Conservation (phyloP, 345 rosid genomes). For the Crucihimalaya himalaica region DNA sequence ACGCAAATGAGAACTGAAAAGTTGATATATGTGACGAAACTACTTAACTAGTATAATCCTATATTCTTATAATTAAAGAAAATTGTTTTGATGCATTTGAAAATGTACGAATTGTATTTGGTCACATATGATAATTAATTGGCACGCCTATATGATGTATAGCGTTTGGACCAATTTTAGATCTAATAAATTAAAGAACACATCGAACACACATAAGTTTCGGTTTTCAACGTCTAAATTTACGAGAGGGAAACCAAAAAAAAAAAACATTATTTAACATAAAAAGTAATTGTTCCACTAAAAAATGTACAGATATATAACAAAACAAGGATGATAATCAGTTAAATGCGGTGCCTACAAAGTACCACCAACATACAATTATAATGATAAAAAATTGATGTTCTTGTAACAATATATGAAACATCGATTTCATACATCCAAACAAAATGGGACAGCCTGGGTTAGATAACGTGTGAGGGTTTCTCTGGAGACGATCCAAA, state of each 20-base stretch:
- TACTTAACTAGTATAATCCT: neutral
- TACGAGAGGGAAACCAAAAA: constrained; percentile 1
- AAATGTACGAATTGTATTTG: too few species aligned
- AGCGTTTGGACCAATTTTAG: constrained; percentile 30
- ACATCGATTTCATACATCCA: constrained; percentile 37
- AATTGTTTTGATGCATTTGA: neutral
- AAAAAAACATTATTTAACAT: neutral
- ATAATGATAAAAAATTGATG: neutral
- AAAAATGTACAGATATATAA: constrained; percentile 28
- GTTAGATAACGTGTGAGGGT: constrained; percentile 11
- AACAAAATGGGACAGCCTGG: constrained; percentile 34
- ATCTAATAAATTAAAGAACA: constrained; percentile 5
- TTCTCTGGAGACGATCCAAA: constrained; percentile 22
- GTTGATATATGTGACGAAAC: neutral
- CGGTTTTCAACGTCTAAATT: constrained; percentile 36
- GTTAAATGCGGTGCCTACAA: constrained; percentile 36
- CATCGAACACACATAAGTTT: constrained; percentile 24
- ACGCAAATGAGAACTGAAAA: neutral
- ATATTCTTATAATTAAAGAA: neutral
- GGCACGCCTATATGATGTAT: constrained; percentile 25
- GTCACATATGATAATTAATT: neutral
- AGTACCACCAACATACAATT: constrained; percentile 34
- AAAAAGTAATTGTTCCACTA: neutral
- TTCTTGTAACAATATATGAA: constrained; percentile 24
- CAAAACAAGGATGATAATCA: constrained; percentile 25